Percentiles rank a stretch among this genome's conserved stretches.
Conservation (phyloP, 352 stramenopile genomes). For the Aphanomyces stellatus region DNA sequence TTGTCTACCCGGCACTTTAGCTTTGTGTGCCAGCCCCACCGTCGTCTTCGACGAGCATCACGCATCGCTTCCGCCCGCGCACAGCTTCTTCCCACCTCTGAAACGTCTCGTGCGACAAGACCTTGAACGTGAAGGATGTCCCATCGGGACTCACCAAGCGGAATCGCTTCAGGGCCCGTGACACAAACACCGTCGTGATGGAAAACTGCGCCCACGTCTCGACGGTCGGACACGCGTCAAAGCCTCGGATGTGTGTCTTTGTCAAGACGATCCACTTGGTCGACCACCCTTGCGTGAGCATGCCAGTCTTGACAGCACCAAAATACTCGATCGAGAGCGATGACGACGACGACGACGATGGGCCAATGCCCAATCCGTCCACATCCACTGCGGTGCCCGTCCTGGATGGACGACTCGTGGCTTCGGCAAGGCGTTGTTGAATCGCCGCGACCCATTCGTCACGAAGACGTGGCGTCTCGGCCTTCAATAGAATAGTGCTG, state of each 20-base stretch:
- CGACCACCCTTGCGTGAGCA: not conserved
- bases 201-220: not conserved
- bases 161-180: not conserved
- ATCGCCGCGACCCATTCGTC: constrained; percentile 51
- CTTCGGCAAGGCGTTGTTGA: not conserved
- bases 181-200: not conserved
- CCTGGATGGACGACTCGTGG: no score
- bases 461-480: constrained; percentile 44
- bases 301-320: constrained; percentile 50
- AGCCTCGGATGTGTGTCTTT: not conserved
- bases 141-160: not conserved
- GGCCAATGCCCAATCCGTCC: no score
- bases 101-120: not conserved
- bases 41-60: not conserved
- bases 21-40: not conserved
- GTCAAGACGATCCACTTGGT: constrained; percentile 1
- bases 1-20: not conserved
- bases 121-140: not conserved
- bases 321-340: constrained; percentile 61
- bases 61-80: not conserved
- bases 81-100: not conserved
- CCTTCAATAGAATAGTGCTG: constrained; percentile 31
- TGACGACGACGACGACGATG: not conserved
- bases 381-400: no score
- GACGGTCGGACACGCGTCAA: not conserved